phyloP scores from a whole-genome alignment of 108 stramenopile species.

The Skeletonema marinoi region DNA sequence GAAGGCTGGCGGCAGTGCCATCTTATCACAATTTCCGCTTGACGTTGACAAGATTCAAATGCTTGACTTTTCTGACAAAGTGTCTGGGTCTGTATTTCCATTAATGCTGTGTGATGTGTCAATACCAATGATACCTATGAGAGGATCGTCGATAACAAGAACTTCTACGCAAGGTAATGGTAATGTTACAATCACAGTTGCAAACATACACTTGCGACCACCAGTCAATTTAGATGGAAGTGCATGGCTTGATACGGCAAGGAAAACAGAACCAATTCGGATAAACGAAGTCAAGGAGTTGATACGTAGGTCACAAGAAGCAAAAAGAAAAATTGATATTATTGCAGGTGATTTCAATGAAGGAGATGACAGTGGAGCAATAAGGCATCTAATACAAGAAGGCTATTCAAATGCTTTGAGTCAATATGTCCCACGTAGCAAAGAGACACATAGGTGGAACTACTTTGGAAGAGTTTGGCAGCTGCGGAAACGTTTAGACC shows the following conservation, averaged over 20 bases:
- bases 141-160: neutral
- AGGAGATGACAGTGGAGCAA: constrained; percentile 24
- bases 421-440: constrained; percentile 24
- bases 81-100: constrained; percentile 48
- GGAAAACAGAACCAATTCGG: constrained; percentile 42
- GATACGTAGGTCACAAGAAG: neutral
- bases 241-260: constrained; percentile 38
- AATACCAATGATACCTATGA: neutral
- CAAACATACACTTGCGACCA: constrained; percentile 44
- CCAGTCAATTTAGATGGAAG: constrained; percentile 45
- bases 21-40: constrained; percentile 39
- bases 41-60: constrained; percentile 22
- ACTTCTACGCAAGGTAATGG: neutral
- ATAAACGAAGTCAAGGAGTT: constrained; percentile 33
- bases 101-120: constrained; percentile 22
- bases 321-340: constrained; percentile 14
- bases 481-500: constrained; percentile 49
- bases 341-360: constrained; percentile 52
- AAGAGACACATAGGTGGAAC: constrained; percentile 49
- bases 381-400: constrained; percentile 15
- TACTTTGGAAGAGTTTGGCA: constrained; percentile 22
- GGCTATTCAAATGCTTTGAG: constrained; percentile 40
- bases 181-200: constrained; percentile 13
- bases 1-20: constrained; percentile 37
- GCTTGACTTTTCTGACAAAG: constrained; percentile 20